Percentiles rank a stretch among this genome's conserved stretches.
phyloP scores from a whole-genome alignment of 306 rosid genomes.

The Corylus heterophylla region DNA sequence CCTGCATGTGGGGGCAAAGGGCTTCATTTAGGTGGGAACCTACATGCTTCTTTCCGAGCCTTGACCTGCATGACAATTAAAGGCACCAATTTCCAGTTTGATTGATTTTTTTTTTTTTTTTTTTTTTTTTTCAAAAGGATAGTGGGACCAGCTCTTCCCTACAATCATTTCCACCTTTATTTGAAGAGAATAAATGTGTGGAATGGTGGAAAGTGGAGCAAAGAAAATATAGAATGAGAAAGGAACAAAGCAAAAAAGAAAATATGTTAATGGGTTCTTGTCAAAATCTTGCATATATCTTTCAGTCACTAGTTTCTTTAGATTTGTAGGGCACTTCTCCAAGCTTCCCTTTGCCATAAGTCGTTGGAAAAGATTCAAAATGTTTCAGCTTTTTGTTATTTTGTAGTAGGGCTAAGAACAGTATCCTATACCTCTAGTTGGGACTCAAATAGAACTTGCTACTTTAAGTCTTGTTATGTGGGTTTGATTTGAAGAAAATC shows the following conservation, averaged over 20 bases:
- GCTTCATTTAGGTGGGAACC: slow-evolving; percentile 54
- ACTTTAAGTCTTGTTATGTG: slow-evolving; percentile 48
- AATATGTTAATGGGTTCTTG: slow-evolving; percentile 79
- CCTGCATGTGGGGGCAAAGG: slow-evolving; percentile 12
- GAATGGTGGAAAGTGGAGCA: slow-evolving; percentile 67
- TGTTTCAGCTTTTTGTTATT: slow-evolving; percentile 62
- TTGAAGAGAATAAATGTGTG: slow-evolving; percentile 76
- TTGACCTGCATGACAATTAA: slow-evolving; percentile 45
- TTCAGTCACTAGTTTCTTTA: slow-evolving; percentile 51
- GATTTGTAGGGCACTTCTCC: slow-evolving; percentile 69
- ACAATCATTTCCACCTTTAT: slow-evolving; percentile 60
- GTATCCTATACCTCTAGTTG: slow-evolving; percentile 43
- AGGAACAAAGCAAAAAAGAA: slow-evolving; percentile 61
- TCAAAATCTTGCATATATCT: slow-evolving; percentile 84
- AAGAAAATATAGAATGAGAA: slow-evolving; percentile 60
- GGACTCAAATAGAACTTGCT: slow-evolving; percentile 47
- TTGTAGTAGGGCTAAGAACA: slow-evolving; percentile 39
- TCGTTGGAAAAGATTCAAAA: slow-evolving; percentile 71
- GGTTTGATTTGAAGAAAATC: slow-evolving; percentile 47
- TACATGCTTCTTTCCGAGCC: slow-evolving; percentile 25
- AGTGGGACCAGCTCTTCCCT: slow-evolving; percentile 51
- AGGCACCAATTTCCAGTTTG: slow-evolving; percentile 48
- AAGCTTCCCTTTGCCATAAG: slow-evolving; percentile 54
- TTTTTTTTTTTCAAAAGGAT: slow-evolving; percentile 15
- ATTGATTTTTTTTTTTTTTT: slow-evolving; percentile 32